Evolutionary conservation across 441 rosid species (phyloP).

Genomic region (Adansonia grandidieri): DNA sequence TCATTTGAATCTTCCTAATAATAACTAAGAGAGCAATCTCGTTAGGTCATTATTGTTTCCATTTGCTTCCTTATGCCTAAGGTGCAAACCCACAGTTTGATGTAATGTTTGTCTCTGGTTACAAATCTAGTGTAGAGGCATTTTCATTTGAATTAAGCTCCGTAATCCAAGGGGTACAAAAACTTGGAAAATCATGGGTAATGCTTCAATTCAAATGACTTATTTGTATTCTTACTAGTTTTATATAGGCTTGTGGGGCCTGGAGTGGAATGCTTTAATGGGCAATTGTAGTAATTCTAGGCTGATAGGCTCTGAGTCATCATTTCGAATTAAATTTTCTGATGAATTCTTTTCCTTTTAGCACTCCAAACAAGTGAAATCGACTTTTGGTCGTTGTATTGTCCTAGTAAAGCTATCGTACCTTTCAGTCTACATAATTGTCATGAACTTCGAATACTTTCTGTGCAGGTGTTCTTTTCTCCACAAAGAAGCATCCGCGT

Average conservation of each 20-base stretch:
- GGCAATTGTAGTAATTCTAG: conserved; percentile 16
- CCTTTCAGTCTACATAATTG: not conserved
- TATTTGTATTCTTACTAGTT: not conserved
- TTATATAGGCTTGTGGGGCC: not conserved
- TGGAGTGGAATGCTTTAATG: not conserved
- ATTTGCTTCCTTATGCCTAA: not conserved
- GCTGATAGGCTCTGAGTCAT: not conserved
- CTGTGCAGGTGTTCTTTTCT: conserved; percentile 76
- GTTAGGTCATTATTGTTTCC: not conserved
- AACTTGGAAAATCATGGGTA: not conserved
- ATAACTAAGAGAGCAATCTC: not conserved
- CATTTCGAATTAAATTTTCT: not conserved
- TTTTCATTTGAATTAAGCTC: not conserved
- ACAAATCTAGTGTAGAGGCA: not conserved
- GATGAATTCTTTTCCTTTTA: not conserved
- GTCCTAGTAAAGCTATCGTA: not conserved
- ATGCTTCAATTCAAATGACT: not conserved
- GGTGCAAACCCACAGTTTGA: not conserved
- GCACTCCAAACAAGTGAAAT: not conserved
- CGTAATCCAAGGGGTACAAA: not conserved
- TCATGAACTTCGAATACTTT: not conserved
- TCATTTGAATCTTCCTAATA: not conserved
- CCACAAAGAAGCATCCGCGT: conserved; percentile 86
- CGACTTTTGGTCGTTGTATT: not conserved
- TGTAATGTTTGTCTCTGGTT: conserved; percentile 11